Evolutionary conservation across 2,329 filamentous ascomycete species (phyloP), one percentile per base, ranked within the genome.

Genomic region (Xylariaceae sp.): DNA sequence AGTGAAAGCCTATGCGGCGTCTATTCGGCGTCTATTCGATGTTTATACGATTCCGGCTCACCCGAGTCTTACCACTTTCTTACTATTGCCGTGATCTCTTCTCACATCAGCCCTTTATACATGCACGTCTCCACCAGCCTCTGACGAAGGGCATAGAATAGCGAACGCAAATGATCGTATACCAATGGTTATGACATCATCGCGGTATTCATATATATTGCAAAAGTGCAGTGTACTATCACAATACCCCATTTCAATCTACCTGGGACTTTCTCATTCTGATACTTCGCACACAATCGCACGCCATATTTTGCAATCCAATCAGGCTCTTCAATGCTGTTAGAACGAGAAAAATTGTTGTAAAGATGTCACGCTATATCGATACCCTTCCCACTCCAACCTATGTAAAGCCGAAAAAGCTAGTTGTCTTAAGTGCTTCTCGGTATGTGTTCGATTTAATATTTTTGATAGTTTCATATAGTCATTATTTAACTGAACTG

Each of bases 391-490:
- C 70, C 7, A 59, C 59, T 8, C 72, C 71, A 9, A 53, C 62
- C 16, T 57, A 64, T 33, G 64, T 68, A 5, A 50, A 62, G 43
- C 65, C 66, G 18, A 71, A 69, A 59, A 73, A 72, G 52, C 50
- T 74, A 8, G 65, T 75, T 36, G 67, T 74, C 15, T 59, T 72
- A 23, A 74, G 71, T 39, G 67, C 67, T n/a, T 67, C 70, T n/a
- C 68, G 73, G 72, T 73, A 54, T 48, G 67, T 36, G 15, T 7
- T 7, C 6, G 23, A 15, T 16, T 21, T 32, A 11, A 23, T 23
- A 7, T 2, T 2, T 13, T 30, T 33, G n/a, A 26, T 8, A n/a
- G 29, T 30, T 40, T 26, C 9, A 33, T 41, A 39, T 56, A 49
- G 52, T 20, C 4, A 42, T 9, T 13, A 30, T 18, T 46, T 57